Percentiles rank a stretch among this genome's conserved stretches.
phyloP scores from a whole-genome alignment of 768 basidiomycete species.

The Boletellus sp. region DNA sequence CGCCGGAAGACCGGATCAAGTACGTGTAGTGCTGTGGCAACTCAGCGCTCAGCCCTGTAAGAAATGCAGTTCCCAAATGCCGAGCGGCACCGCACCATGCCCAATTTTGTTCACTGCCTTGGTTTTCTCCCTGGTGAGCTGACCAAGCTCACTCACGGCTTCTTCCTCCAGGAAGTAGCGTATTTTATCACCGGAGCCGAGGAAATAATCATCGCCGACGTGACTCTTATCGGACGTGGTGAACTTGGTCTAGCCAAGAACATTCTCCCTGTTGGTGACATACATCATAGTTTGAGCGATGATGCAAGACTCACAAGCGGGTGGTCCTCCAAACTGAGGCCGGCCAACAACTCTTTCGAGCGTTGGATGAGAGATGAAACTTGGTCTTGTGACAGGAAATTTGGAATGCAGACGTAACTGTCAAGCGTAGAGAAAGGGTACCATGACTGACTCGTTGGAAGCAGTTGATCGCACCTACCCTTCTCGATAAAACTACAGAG shows the following conservation, averaged over 20 bases:
- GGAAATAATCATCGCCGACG: conserved; percentile 90
- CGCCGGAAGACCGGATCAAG: conserved; percentile 77
- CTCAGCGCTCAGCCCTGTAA: conserved; percentile 2
- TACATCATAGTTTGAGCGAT: neutral
- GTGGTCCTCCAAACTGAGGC: conserved; percentile 75
- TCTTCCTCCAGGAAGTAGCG: conserved; percentile 93
- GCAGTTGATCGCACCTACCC: conserved; percentile 38
- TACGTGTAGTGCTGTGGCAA: conserved; percentile 68
- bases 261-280: neutral
- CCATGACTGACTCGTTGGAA: neutral
- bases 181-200: conserved; percentile 91
- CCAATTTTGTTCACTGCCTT: conserved; percentile 94
- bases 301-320: conserved; percentile 55
- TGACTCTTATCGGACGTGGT: conserved; percentile 72
- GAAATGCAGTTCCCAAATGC: neutral
- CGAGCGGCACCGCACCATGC: conserved; percentile 52
- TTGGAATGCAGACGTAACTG: conserved; percentile 77
- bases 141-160: conserved; percentile 66
- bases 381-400: conserved; percentile 62
- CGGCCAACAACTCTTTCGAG: conserved; percentile 72
- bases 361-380: conserved; percentile 59
- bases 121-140: conserved; percentile 66
- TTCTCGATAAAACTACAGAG: conserved; percentile 50
- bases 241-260: conserved; percentile 71
- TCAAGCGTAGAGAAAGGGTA: neutral